Conservation (phyloP, 371 early-diverging fungal genomes). For the Neoconidiobolus thromboides region DNA sequence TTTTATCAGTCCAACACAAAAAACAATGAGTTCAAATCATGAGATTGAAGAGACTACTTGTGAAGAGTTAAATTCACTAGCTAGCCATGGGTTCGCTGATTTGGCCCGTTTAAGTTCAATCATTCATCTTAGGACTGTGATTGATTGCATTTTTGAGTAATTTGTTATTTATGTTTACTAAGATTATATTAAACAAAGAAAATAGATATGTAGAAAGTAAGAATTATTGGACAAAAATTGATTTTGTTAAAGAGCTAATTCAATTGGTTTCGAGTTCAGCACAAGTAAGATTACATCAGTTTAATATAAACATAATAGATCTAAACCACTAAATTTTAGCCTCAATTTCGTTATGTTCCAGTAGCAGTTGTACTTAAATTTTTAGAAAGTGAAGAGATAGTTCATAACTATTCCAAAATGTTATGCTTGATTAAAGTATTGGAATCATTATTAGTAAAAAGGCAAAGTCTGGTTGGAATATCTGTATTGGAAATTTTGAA, state of each 20-base stretch:
- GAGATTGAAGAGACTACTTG: constrained; percentile 4
- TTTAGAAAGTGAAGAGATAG: constrained; percentile 17
- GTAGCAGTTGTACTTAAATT: constrained; percentile 37
- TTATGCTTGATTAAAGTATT: constrained; percentile 31
- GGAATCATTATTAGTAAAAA: constrained; percentile 27
- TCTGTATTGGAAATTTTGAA: constrained; percentile 67
- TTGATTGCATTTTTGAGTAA: constrained; percentile 5
- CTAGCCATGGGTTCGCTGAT: constrained; percentile 10
- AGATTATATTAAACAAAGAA: background rate
- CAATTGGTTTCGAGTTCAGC: constrained; percentile 1
- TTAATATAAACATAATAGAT: background rate
- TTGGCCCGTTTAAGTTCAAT: constrained; percentile 3
- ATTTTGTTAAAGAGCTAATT: constrained; percentile 3
- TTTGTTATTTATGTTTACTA: background rate
- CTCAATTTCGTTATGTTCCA: constrained; percentile 46
- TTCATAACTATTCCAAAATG: constrained; percentile 21
- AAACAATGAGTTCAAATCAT: background rate
- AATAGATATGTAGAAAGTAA: constrained; percentile 2
- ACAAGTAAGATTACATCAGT: constrained; percentile 1
- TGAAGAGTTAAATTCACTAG: constrained; percentile 1
- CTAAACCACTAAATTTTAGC: constrained; percentile 10
- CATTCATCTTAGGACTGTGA: background rate
- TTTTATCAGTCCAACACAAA: background rate
- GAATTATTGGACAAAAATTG: background rate
- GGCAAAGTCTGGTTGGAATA: constrained; percentile 42